phyloP scores from a whole-genome alignment of 306 rosid genomes.

The Heteromeles arbutifolia region DNA sequence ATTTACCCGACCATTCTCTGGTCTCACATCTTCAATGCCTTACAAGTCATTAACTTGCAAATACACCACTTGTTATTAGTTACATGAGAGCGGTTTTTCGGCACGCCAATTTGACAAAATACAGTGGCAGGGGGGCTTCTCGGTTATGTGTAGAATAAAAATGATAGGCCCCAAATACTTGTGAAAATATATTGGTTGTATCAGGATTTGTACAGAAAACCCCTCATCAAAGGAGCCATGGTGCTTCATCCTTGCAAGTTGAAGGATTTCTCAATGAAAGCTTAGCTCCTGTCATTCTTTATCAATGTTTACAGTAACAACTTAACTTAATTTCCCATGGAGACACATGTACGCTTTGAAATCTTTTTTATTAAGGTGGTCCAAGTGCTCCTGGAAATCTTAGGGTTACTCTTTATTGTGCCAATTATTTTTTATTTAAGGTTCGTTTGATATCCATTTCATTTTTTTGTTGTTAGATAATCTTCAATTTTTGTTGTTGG shows the following conservation, averaged over 20 bases:
- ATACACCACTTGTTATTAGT: background rate
- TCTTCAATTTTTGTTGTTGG: too few relatives aligned
- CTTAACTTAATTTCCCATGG: background rate
- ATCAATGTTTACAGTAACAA: background rate
- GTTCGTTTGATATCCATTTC: too few relatives aligned
- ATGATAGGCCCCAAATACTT: constrained; percentile 34
- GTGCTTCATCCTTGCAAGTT: constrained; percentile 21
- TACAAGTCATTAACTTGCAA: constrained; percentile 6
- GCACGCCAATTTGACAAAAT: constrained; percentile 21
- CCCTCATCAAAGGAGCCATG: constrained; percentile 26
- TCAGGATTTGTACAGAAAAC: constrained; percentile 56
- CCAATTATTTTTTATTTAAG: background rate
- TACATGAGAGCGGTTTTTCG: background rate
- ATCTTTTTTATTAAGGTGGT: too few relatives aligned
- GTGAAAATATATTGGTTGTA: constrained; percentile 38
- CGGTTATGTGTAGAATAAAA: constrained; percentile 50
- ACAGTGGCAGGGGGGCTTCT: constrained; percentile 26
- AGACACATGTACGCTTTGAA: background rate
- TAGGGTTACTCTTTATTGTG: background rate
- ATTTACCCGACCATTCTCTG: background rate
- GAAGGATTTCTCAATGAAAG: constrained; percentile 8
- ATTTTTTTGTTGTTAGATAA: too few relatives aligned
- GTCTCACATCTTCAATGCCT: background rate
- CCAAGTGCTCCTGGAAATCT: background rate
- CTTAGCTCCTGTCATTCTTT: constrained; percentile 3